Evolutionary conservation across 768 basidiomycete genomes (phyloP).

Genomic region (Guyanaporus albipodus): DNA sequence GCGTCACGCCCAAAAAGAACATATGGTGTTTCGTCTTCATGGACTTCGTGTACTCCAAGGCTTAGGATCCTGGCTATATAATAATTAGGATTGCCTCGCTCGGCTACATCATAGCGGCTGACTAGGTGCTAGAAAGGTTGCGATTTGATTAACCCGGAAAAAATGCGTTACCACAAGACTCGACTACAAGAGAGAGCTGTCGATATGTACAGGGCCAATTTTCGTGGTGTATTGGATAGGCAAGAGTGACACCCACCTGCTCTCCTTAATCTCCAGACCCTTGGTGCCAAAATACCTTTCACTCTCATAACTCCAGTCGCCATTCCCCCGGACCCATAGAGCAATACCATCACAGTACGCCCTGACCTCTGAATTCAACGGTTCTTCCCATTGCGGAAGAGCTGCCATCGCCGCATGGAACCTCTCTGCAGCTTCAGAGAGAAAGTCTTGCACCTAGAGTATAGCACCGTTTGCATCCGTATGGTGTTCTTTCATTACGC

Average conservation of each 20-base stretch:
- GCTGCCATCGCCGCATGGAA: slow-evolving; percentile 13
- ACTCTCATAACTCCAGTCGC: slow-evolving; percentile 50
- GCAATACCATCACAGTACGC: slow-evolving; percentile 46
- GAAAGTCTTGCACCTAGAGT: slow-evolving; percentile 10
- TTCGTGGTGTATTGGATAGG: slow-evolving; percentile 14
- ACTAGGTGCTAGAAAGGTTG: no score
- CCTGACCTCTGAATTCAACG: slow-evolving; percentile 39
- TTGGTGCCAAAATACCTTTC: slow-evolving; percentile 38
- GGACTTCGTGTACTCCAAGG: no score
- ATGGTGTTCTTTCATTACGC: slow-evolving; percentile 44
- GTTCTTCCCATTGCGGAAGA: slow-evolving; percentile 38
- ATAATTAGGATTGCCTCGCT: no score
- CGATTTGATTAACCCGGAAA: no score
- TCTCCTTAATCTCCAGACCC: slow-evolving; percentile 32
- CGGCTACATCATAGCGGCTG: no score
- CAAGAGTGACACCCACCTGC: slow-evolving; percentile 30
- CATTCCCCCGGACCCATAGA: slow-evolving; percentile 48
- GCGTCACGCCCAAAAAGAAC: no score
- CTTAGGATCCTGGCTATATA: no score
- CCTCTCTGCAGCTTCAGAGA: slow-evolving; percentile 2
- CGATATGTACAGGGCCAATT: slow-evolving; percentile 14
- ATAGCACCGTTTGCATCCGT: slow-evolving; percentile 17
- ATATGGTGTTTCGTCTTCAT: no score
- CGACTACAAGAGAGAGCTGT: slow-evolving; percentile 6
- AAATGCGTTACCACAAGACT: no score